A percentile compares a stretch with the other conserved stretches of the same genome.
phyloP scores from a whole-genome alignment of 164 flowering plant genomes.

The Macadamia tetraphylla region DNA sequence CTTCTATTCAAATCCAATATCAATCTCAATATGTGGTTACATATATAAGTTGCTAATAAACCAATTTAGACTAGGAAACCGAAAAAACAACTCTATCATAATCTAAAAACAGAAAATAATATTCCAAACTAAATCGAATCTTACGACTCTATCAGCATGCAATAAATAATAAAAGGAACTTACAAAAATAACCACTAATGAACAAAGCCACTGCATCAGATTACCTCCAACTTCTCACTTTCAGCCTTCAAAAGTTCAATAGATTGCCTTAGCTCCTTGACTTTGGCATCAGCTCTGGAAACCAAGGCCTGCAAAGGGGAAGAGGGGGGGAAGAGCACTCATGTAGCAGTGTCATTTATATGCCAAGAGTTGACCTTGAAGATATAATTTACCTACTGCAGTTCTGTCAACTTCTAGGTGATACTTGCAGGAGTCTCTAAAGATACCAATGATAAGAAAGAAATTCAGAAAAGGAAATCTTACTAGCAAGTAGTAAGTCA shows the following conservation, averaged over 20 bases:
- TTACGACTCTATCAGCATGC: no score
- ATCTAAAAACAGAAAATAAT: no score
- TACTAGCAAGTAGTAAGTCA: not conserved
- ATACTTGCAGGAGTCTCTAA: not conserved
- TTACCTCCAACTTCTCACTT: constrained; percentile 78
- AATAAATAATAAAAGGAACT: no score
- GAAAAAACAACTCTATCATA: no score
- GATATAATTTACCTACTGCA: no score
- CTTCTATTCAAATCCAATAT: no score
- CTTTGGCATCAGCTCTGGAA: constrained; percentile 63
- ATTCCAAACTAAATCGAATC: no score
- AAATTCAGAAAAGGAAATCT: not conserved
- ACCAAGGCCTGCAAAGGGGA: constrained; percentile 51
- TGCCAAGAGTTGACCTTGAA: not conserved
- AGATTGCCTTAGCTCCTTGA: constrained; percentile 64
- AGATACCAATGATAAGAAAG: not conserved
- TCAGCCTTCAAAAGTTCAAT: constrained; percentile 63
- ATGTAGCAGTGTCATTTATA: not conserved
- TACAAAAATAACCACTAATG: no score
- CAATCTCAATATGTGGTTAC: no score
- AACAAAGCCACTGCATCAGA: not conserved
- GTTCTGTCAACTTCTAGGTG: not conserved
- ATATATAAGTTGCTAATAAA: no score
- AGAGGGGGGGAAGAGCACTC: not conserved
- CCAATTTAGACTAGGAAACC: no score